A percentile compares a stretch with the other conserved stretches of the same genome.
Conservation (phyloP, 75 land plant species). For the Pinus albicaulis region DNA sequence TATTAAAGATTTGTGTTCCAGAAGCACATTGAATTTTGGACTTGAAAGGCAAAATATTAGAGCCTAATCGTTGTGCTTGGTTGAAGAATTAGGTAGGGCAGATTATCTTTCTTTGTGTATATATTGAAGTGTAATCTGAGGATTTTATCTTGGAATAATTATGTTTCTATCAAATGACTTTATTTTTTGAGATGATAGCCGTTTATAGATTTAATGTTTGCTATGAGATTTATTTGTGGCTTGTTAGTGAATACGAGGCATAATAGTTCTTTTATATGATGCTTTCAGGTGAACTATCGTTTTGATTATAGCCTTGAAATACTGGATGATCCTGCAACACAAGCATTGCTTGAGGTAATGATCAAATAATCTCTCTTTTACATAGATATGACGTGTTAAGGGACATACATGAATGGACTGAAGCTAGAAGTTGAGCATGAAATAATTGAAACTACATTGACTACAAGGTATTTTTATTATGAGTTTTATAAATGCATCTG, state of each 20-base stretch:
- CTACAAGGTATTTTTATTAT: not conserved
- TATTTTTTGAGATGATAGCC: not conserved
- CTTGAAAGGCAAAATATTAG: not conserved
- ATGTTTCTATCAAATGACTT: not conserved
- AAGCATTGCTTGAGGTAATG: conserved; percentile 70
- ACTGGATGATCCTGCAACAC: conserved; percentile 69
- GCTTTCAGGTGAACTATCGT: conserved; percentile 68
- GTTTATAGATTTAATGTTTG: not conserved
- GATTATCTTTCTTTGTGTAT: not conserved
- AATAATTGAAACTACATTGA: conserved; percentile 5
- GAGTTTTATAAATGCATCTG: not conserved
- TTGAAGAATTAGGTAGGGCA: not conserved
- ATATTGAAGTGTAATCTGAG: not conserved
- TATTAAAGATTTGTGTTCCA: too few species aligned
- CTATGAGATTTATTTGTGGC: not conserved
- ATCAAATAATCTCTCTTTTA: not conserved
- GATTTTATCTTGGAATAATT: not conserved
- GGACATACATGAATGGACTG: not conserved
- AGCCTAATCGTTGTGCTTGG: not conserved
- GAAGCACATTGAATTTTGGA: not conserved
- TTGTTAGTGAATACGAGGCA: not conserved
- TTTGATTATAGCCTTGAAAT: conserved; percentile 66
- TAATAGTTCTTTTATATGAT: not conserved
- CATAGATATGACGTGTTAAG: not conserved
- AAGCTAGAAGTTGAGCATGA: not conserved